Percentiles rank a stretch among this genome's conserved stretches.
Conservation (phyloP, 495 filamentous ascomycete species). For the Aspergillus leporis region DNA sequence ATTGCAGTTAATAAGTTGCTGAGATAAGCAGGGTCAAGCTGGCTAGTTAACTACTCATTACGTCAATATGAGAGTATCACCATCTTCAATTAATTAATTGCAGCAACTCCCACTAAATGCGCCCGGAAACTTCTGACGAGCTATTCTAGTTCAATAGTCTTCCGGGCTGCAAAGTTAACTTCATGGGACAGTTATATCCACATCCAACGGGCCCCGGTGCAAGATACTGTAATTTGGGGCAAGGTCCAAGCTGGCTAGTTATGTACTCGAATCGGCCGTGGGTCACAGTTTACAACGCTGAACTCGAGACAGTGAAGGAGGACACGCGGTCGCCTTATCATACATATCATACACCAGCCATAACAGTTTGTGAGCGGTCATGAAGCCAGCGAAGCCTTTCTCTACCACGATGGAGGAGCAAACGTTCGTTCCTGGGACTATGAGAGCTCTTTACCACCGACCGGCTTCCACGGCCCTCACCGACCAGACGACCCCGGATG, state of each 20-base stretch:
- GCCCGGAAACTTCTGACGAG: not conserved
- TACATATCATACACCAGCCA: not conserved
- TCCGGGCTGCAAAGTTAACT: too few species aligned
- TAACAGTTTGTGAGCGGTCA: not conserved
- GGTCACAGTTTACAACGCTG: not conserved
- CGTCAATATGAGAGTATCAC: slow-evolving; percentile 15
- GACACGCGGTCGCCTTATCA: not conserved
- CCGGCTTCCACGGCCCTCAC: slow-evolving; percentile 24
- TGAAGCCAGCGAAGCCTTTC: slow-evolving; percentile 27
- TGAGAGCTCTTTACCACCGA: slow-evolving; percentile 44
- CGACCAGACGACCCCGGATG: slow-evolving; percentile 11
- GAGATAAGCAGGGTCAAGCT: too few species aligned
- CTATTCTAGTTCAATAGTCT: too few species aligned
- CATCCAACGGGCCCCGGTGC: not conserved
- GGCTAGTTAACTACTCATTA: too few species aligned
- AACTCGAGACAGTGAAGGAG: not conserved
- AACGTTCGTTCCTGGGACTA: slow-evolving; percentile 34
- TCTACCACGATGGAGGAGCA: slow-evolving; percentile 37
- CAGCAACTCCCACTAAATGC: not conserved
- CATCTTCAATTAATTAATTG: not conserved
- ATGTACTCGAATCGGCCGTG: not conserved
- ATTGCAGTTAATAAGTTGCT: too few species aligned
- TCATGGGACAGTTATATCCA: not conserved
- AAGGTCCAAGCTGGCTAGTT: not conserved
- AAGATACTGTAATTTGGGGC: not conserved